Evolutionary conservation across 306 rosid genomes (phyloP).

Genomic region (Ormosia semicastrata): DNA sequence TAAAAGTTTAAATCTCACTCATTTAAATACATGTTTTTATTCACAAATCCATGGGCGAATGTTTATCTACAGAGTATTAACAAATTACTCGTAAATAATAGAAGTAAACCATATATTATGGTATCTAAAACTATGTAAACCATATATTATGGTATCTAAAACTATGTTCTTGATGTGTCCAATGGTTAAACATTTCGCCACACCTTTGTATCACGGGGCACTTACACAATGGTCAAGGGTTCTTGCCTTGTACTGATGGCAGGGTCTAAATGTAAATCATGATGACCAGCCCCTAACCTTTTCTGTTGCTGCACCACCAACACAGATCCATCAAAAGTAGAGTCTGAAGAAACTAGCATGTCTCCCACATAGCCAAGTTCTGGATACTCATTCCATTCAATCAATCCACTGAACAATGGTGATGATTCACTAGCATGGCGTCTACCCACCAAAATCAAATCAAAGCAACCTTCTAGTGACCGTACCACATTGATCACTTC

Average conservation of each 20-base stretch:
- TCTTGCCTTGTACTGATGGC: background rate
- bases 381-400: constrained; percentile 60
- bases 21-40: background rate
- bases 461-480: constrained; percentile 36
- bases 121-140: background rate
- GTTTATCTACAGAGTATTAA: background rate
- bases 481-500: constrained; percentile 42
- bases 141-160: background rate
- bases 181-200: background rate
- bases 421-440: constrained; percentile 38
- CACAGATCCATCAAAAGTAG: constrained; percentile 34
- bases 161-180: background rate
- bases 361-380: constrained; percentile 65
- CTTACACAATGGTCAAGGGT: background rate
- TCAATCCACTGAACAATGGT: constrained; percentile 38
- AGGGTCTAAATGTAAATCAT: background rate
- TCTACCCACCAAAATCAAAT: constrained; percentile 58
- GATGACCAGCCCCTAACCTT: background rate
- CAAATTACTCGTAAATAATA: background rate
- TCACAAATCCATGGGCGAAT: background rate
- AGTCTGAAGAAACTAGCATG: constrained; percentile 47
- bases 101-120: background rate
- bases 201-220: background rate
- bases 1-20: background rate
- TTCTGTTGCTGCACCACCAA: constrained; percentile 65